Evolutionary conservation across 495 filamentous ascomycete genomes (phyloP).

Genomic region (Talaromyces adpressus): DNA sequence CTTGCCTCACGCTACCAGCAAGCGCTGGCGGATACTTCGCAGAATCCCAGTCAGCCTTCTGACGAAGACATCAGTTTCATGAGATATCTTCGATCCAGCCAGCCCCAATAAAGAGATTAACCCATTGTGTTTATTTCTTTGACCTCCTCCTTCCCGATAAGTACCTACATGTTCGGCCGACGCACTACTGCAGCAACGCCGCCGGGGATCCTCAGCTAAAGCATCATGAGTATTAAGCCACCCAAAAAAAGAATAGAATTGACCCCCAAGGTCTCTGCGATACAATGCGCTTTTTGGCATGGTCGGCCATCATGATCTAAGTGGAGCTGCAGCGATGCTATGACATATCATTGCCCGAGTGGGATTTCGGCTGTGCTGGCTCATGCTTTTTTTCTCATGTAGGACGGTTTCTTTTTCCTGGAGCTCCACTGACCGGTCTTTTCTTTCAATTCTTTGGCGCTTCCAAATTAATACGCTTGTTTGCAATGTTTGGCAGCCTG

Average conservation of each 20-base stretch:
- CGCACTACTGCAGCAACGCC: neutral
- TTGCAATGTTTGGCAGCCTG: neutral
- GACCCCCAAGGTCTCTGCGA: neutral
- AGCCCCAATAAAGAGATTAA: constrained; percentile 1
- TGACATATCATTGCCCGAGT: neutral
- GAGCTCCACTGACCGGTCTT: neutral
- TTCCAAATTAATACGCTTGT: neutral
- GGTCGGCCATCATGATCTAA: neutral
- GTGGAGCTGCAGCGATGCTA: neutral
- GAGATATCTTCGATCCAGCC: constrained; percentile 35
- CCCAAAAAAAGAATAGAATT: neutral
- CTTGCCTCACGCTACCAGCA: constrained; percentile 39
- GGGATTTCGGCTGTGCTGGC: neutral
- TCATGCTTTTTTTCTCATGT: neutral
- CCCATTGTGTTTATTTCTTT: neutral
- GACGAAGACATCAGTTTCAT: constrained; percentile 42
- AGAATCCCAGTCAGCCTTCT: constrained; percentile 19
- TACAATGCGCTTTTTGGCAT: neutral
- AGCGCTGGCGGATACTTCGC: constrained; percentile 27
- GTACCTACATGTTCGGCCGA: neutral
- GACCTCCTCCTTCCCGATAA: neutral
- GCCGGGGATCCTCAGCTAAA: neutral
- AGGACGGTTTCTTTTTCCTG: neutral
- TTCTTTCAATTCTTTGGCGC: neutral
- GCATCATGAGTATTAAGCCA: neutral